Evolutionary conservation across 345 rosid genomes (phyloP).

Genomic region (Lumnitzera littorea): DNA sequence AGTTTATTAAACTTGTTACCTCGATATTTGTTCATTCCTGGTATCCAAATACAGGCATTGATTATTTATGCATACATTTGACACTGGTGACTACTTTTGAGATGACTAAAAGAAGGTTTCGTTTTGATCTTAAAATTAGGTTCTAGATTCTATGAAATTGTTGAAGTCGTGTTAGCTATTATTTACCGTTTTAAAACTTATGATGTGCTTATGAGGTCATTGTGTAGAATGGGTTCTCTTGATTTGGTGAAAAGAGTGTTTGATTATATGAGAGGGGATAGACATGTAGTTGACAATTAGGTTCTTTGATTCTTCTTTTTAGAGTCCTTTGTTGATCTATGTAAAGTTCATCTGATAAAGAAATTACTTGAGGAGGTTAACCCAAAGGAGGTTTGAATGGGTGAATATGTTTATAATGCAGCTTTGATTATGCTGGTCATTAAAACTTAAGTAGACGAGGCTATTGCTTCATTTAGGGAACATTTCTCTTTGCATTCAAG

Average conservation of each 20-base stretch:
- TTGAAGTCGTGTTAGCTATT: conserved; percentile 40
- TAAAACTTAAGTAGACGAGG: conserved; percentile 42
- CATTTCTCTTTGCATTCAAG: conserved; percentile 31
- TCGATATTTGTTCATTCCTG: conserved; percentile 42
- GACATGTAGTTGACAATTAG: conserved; percentile 36
- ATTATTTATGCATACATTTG: conserved; percentile 45
- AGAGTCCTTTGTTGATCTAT: conserved; percentile 33
- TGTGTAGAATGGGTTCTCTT: conserved; percentile 50
- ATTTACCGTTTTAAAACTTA: conserved; percentile 53
- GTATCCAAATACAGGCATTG: conserved; percentile 32
- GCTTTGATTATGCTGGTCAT: conserved; percentile 52
- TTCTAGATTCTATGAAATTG: conserved; percentile 62
- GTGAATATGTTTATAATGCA: conserved; percentile 32
- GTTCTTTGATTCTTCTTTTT: conserved; percentile 41
- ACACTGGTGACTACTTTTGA: conserved; percentile 52
- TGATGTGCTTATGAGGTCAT: conserved; percentile 45
- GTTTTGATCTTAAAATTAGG: conserved; percentile 37
- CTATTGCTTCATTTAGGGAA: conserved; percentile 41
- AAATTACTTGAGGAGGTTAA: conserved; percentile 40
- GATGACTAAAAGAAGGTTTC: conserved; percentile 43
- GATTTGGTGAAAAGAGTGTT: conserved; percentile 40
- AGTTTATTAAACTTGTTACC: conserved; percentile 70
- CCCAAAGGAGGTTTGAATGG: conserved; percentile 27
- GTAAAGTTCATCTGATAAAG: conserved; percentile 34
- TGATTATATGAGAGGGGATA: conserved; percentile 68